These are phyloP conservation scores for Penstemon barbatus DNA, from an alignment of 257 asterid species.

Conservation along the genomic window DNA sequence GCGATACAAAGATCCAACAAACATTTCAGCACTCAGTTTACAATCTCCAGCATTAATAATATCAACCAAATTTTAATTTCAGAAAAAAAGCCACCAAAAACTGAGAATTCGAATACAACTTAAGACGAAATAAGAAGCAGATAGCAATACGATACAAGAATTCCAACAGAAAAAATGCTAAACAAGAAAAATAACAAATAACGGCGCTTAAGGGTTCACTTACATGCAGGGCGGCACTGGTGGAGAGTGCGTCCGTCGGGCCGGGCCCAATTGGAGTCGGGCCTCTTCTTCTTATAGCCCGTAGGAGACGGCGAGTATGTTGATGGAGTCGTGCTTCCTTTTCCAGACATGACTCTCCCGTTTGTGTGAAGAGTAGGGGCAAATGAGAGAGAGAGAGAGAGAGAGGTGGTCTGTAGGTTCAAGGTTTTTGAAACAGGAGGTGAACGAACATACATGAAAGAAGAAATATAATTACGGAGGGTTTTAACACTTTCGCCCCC, in stretches of 20 bases:
- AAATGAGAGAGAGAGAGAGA: no score
- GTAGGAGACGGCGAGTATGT: conserved; percentile 78
- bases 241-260: conserved; percentile 82
- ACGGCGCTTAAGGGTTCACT: conserved; percentile 4
- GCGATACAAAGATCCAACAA: conserved; percentile 1
- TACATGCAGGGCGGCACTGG: conserved; percentile 96
- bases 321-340: conserved; percentile 51
- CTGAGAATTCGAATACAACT: background rate
- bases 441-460: no score
- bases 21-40: no score
- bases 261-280: conserved; percentile 72
- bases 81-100: no score
- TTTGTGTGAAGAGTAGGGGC: no score
- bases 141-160: conserved; percentile 1
- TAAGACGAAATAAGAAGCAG: background rate
- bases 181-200: background rate
- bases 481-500: no score
- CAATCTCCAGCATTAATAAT: no score
- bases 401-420: no score
- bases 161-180: background rate
- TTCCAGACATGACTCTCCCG: conserved; percentile 49
- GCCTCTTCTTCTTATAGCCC: conserved; percentile 44
- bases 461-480: no score
- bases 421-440: no score
- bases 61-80: no score